Base-by-base conservation (phyloP, 208 protist genomes). In the Crithidia sp. region DNA sequence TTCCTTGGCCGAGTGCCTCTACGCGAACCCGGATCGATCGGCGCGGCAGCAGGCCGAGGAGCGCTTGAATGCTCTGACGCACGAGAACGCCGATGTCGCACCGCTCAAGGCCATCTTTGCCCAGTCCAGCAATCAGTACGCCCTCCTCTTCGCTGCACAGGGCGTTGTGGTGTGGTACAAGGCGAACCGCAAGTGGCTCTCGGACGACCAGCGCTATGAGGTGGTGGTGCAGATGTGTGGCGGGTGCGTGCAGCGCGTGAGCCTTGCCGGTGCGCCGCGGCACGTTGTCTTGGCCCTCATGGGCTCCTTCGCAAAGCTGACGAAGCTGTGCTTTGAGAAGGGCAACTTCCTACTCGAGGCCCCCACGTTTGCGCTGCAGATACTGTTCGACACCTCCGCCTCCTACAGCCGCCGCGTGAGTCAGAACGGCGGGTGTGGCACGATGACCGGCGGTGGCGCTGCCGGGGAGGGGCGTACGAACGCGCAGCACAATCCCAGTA, bases 91-190 rank as follows among this genome's bases (percentile, higher is more conserved):
- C 13, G 81, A 88, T 54, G 47, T 80, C 37, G 67, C 76, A 5
- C 65, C 86, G 4, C 72, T 89, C 3, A 68, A 76, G 50, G 75
- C 75, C 4, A 85, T 92, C 63, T 83, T 96, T 57, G 73, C 59
- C 16, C 77, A 92, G 60, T 93, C 82, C 4, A 92, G 62, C 50
- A 95, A 82, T 67, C 86, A 91, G 64, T 96, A 96, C 74, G 82
- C 86, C 2, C 82, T 96, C 2, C 73, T 94, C 14, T 95, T 93
- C 61, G 85, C 81, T 28, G 78, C 89, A 19, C 92, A 95, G 69
- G 83, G 83, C 17, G 58, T 89, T n/a, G 82, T 94, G 14, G 53
- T 66, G 54, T 93, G 87, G 87, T 93, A 89, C 70, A 94, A 83
- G 50, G 71, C 75, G 13, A 85, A 88, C 56, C 69, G 76, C 37